These are phyloP conservation scores for Nothopassalora personata DNA, from an alignment of 2,329 filamentous ascomycete genomes.

Conservation along the genomic window DNA sequence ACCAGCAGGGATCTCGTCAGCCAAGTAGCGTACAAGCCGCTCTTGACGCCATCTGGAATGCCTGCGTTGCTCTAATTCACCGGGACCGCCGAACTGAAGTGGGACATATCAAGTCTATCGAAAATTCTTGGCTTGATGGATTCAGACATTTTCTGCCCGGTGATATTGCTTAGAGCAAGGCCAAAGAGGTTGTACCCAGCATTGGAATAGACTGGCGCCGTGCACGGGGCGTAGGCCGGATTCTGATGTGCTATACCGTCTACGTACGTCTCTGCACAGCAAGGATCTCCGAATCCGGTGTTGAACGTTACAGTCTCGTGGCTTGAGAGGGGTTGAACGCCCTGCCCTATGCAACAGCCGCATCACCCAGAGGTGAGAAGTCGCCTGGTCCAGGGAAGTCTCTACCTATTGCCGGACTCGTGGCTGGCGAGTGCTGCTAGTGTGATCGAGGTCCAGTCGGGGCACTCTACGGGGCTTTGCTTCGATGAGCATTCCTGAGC, in stretches of 20 bases:
- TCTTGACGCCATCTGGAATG: conserved; percentile 8
- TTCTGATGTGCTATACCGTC: background rate
- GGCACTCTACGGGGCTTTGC: conserved; percentile 27
- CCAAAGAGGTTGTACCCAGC: conserved; percentile 3
- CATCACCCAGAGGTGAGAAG: background rate
- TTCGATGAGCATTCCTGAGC: conserved; percentile 17
- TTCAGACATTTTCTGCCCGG: conserved; percentile 38
- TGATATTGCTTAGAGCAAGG: conserved; percentile 30
- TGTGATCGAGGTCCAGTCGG: conserved; percentile 46
- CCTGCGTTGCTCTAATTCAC: conserved; percentile 31
- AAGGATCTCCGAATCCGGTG: background rate
- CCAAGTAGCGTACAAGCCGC: background rate
- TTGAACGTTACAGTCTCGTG: background rate
- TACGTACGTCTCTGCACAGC: background rate
- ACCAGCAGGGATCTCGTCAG: conserved; percentile 1
- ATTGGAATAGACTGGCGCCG: conserved; percentile 7
- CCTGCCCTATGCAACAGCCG: background rate
- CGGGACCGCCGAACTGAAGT: conserved; percentile 27
- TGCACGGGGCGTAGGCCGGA: conserved; percentile 1
- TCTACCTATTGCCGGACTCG: conserved; percentile 38
- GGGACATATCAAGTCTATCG: conserved; percentile 38
- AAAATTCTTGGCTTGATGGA: conserved; percentile 34
- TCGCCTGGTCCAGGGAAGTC: background rate
- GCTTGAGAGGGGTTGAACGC: background rate
- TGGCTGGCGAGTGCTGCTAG: conserved; percentile 43